Conservation (phyloP, 1,284 basidiomycete species). For the Anthracocystis walkeri region DNA sequence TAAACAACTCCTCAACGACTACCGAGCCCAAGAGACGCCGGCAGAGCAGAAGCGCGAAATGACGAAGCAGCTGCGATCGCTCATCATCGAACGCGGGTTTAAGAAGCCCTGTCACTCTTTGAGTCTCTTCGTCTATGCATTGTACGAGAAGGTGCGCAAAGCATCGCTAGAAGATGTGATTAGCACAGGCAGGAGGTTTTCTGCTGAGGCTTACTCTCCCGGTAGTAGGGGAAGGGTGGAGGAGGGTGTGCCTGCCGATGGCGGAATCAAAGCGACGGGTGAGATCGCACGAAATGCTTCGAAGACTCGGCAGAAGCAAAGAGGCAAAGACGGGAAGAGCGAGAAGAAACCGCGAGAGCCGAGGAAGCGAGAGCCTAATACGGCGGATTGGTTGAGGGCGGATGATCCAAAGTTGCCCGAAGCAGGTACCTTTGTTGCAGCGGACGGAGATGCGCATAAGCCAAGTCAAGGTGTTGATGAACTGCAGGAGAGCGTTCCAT, state of each 20-base stretch:
- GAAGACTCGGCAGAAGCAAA: background rate
- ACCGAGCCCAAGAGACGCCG: conserved; percentile 3
- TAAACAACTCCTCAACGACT: background rate
- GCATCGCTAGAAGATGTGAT: conserved; percentile 3
- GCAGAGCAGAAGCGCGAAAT: conserved; percentile 10
- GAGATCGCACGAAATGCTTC: conserved; percentile 3
- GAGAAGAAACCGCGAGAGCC: background rate
- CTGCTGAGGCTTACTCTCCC: background rate
- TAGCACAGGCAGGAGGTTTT: background rate
- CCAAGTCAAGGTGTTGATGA: conserved; percentile 2
- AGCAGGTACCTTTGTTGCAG: conserved; percentile 23
- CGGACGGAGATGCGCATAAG: conserved; percentile 20
- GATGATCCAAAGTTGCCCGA: conserved; percentile 23
- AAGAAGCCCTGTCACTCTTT: background rate
- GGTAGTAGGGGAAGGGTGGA: background rate
- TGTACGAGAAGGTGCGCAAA: conserved; percentile 10
- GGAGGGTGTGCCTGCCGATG: conserved; percentile 7
- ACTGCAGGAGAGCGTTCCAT: conserved; percentile 22
- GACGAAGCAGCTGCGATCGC: background rate
- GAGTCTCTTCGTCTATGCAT: background rate
- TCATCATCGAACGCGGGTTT: conserved; percentile 27
- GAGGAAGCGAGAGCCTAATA: background rate
- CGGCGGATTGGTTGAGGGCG: conserved; percentile 3
- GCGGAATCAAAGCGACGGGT: background rate
- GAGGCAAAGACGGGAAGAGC: background rate